These are phyloP conservation scores for Hygrophorus pudorinus DNA, from an alignment of 768 basidiomycete species.

Conservation along the genomic window DNA sequence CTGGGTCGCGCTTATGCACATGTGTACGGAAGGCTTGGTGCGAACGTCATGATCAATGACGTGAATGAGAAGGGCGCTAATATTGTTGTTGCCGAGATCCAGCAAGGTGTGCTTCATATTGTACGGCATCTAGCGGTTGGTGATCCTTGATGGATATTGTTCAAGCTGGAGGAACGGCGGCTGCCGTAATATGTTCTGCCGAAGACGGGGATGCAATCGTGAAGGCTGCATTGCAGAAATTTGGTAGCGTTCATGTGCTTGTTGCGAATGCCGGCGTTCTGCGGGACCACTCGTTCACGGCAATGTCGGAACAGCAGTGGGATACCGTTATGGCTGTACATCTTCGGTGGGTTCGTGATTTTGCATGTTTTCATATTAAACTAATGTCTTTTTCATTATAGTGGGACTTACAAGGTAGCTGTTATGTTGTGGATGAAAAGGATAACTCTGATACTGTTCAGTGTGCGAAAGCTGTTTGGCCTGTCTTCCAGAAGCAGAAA, in stretches of 20 bases:
- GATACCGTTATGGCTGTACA: constrained; percentile 86
- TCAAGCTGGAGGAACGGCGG: constrained; percentile 83
- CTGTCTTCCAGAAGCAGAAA: constrained; percentile 92
- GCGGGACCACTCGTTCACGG: constrained; percentile 85
- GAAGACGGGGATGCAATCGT: constrained; percentile 90
- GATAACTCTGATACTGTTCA: constrained; percentile 18
- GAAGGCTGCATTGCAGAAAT: constrained; percentile 76
- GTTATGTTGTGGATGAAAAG: not conserved
- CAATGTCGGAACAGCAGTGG: constrained; percentile 91
- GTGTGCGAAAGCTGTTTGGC: constrained; percentile 95
- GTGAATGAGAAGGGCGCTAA: constrained; percentile 80
- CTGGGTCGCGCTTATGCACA: constrained; percentile 87
- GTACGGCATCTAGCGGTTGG: not conserved
- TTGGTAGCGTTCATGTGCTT: constrained; percentile 80
- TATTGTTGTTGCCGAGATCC: constrained; percentile 79
- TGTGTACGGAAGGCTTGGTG: constrained; percentile 89
- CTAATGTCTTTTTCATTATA: constrained; percentile 15
- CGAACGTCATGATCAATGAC: constrained; percentile 95
- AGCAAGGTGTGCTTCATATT: constrained; percentile 39
- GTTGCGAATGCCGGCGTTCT: constrained; percentile 92
- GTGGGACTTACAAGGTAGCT: constrained; percentile 77
- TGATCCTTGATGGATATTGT: not conserved
- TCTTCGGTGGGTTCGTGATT: constrained; percentile 37
- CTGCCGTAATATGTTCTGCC: constrained; percentile 72
- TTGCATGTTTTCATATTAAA: not conserved